Evolutionary conservation across 1,284 basidiomycete genomes (phyloP).

Genomic region (Termitomyces sp.): DNA sequence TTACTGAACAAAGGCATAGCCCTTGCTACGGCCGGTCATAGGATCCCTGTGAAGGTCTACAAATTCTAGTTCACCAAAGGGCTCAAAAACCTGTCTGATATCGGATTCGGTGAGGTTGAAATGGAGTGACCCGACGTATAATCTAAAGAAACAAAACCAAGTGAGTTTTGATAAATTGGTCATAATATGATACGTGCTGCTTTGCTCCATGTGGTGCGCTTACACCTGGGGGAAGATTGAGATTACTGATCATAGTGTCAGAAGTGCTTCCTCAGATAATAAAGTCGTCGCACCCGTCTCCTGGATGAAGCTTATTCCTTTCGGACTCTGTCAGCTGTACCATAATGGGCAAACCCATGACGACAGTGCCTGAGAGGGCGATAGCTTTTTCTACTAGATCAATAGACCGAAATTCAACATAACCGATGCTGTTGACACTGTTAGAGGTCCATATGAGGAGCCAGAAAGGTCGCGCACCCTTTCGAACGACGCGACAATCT

Average conservation of each 20-base stretch:
- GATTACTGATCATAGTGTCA: constrained; percentile 40
- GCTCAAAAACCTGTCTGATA: constrained; percentile 97
- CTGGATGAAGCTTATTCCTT: constrained; percentile 83
- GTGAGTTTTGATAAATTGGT: neutral
- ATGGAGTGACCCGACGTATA: constrained; percentile 95
- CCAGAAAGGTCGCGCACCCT: constrained; percentile 61
- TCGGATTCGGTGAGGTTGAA: constrained; percentile 96
- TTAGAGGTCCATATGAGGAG: neutral
- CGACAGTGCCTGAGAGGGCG: constrained; percentile 84
- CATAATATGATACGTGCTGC: constrained; percentile 50
- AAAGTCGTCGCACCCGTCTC: constrained; percentile 58
- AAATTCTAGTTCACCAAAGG: constrained; percentile 96
- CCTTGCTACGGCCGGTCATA: constrained; percentile 91
- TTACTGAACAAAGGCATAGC: constrained; percentile 96
- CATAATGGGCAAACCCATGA: constrained; percentile 97
- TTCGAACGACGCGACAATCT: constrained; percentile 90
- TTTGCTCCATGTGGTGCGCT: constrained; percentile 72
- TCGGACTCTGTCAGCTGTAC: constrained; percentile 97
- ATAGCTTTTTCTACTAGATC: constrained; percentile 91
- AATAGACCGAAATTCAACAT: constrained; percentile 91
- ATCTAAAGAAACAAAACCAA: constrained; percentile 39
- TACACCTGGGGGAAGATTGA: constrained; percentile 74
- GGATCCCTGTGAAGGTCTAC: constrained; percentile 96
- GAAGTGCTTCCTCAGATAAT: constrained; percentile 11
- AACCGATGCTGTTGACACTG: constrained; percentile 64